phyloP scores from a whole-genome alignment of 1,284 basidiomycete genomes.

The Retiboletus flavoniger region DNA sequence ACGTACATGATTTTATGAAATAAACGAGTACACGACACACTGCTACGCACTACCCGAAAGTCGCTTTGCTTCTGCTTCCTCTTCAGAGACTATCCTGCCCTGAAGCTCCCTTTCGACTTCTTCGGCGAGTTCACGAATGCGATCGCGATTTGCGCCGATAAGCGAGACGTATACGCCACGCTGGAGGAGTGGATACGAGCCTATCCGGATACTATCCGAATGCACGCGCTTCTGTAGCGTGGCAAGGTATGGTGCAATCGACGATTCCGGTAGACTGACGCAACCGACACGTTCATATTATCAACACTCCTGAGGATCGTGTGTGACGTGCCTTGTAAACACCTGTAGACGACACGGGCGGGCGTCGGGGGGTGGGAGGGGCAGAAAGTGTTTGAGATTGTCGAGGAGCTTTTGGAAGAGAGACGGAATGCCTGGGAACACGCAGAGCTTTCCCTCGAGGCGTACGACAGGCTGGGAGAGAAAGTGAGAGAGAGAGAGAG shows the following conservation, averaged over 20 bases:
- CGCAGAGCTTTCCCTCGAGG: constrained; percentile 79
- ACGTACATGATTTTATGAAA: too few species aligned
- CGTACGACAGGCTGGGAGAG: constrained; percentile 72
- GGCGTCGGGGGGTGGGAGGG: constrained; percentile 67
- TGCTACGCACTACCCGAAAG: constrained; percentile 10
- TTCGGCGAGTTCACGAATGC: constrained; percentile 54
- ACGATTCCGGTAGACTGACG: constrained; percentile 71
- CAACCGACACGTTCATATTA: background rate
- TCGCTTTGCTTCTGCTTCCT: constrained; percentile 46
- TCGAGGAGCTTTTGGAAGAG: constrained; percentile 82
- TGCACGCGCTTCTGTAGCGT: constrained; percentile 73
- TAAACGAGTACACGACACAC: background rate
- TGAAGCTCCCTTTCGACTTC: constrained; percentile 64
- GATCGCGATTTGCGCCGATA: constrained; percentile 68
- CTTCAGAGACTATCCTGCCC: constrained; percentile 60
- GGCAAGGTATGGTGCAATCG: constrained; percentile 87
- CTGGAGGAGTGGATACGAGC: constrained; percentile 73
- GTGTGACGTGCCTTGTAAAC: constrained; percentile 63
- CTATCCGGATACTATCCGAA: constrained; percentile 77
- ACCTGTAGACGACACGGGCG: constrained; percentile 76
- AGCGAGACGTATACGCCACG: constrained; percentile 74
- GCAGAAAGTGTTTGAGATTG: constrained; percentile 68
- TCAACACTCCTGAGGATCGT: background rate
- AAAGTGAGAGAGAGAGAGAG: constrained; percentile 2
- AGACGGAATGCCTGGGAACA: constrained; percentile 88